phyloP scores from a whole-genome alignment of 805 yeast species.

The Kuraishia molischiana region DNA sequence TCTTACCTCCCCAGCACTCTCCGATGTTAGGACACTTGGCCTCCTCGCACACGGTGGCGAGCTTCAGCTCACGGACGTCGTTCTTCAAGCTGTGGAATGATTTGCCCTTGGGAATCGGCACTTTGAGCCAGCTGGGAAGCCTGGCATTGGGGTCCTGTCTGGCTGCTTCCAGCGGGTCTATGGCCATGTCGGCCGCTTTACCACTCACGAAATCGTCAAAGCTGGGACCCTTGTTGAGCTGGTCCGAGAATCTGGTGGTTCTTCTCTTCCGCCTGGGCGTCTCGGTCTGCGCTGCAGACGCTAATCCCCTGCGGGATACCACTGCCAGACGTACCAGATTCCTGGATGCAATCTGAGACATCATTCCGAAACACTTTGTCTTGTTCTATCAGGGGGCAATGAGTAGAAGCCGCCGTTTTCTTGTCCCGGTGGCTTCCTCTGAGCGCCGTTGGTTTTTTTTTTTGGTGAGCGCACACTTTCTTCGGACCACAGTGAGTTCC shows the following conservation, averaged over 20 bases:
- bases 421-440: too few species aligned
- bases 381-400: too few species aligned
- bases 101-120: constrained; percentile 93
- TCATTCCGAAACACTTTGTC: too few species aligned
- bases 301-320: too few species aligned
- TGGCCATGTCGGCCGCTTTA: constrained; percentile 52
- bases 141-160: constrained; percentile 60
- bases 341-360: too few species aligned
- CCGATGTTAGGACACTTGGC: constrained; percentile 99
- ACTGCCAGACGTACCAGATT: too few species aligned
- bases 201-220: constrained; percentile 88
- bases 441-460: too few species aligned
- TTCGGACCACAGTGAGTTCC: too few species aligned
- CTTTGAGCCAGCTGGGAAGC: constrained; percentile 89
- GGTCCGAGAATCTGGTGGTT: constrained; percentile 55
- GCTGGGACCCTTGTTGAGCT: constrained; percentile 76
- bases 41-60: constrained; percentile 96
- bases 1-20: constrained; percentile 98
- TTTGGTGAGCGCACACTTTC: too few species aligned
- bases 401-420: too few species aligned
- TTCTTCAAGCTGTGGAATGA: constrained; percentile 71
- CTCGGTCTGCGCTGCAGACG: too few species aligned
- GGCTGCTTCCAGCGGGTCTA: constrained; percentile 75
- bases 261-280: constrained; percentile 28
- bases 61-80: constrained; percentile 79